Evolutionary conservation across 2,329 filamentous ascomycete species (phyloP).

Genomic region (Aspergillus unguis): DNA sequence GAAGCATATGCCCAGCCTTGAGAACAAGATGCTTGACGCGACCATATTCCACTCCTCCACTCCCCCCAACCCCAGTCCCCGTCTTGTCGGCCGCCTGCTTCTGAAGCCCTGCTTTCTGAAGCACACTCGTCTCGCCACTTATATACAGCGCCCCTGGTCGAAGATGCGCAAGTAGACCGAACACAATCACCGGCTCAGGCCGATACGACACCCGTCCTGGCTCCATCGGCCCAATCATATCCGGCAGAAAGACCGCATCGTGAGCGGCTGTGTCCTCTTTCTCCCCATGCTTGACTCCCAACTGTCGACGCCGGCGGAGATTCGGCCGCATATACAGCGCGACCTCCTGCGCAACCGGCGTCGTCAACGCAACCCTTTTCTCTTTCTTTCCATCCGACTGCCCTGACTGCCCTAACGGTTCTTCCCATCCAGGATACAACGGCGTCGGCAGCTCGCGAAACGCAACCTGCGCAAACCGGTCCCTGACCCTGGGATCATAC

Average conservation of each 20-base stretch:
- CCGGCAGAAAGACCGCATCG: not conserved
- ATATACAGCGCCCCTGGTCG: conserved; percentile 8
- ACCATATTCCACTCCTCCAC: not conserved
- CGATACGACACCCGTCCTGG: conserved; percentile 1
- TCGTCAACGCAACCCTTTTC: conserved; percentile 60
- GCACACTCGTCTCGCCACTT: not conserved
- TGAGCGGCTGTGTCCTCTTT: not conserved
- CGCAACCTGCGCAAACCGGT: conserved; percentile 11
- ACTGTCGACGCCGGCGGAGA: conserved; percentile 5
- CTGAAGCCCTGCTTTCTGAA: not conserved
- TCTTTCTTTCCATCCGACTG: not conserved
- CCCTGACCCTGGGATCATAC: conserved; percentile 12
- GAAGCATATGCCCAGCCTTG: not conserved
- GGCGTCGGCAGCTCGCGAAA: conserved; percentile 5
- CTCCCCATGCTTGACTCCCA: not conserved
- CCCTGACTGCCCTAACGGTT: too few species aligned
- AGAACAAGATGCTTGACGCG: not conserved
- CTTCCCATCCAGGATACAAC: not conserved
- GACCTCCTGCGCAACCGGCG: conserved; percentile 77
- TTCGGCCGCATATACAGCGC: conserved; percentile 32
- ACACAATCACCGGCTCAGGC: not conserved
- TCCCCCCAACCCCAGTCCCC: conserved; percentile 4
- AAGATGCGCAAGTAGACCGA: not conserved
- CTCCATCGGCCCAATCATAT: not conserved
- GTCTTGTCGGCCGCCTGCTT: not conserved